Evolutionary conservation across 495 filamentous ascomycete genomes (phyloP).

Genomic region (Corynascus novoguineensis): DNA sequence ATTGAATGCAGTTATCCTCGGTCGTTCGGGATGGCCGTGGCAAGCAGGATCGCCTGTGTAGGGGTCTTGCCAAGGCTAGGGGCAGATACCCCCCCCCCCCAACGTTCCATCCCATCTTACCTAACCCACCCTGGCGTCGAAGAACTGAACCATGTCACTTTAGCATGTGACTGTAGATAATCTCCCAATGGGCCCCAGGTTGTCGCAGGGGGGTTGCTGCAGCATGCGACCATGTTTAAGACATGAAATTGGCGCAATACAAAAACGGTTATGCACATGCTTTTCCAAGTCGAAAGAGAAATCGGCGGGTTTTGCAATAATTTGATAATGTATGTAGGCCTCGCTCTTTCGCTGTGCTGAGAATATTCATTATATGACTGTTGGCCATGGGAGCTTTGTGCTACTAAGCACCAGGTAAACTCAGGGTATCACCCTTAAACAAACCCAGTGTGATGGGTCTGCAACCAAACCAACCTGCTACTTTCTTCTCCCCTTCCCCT

Average conservation of each 20-base stretch:
- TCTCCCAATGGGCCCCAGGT: neutral
- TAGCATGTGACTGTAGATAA: constrained; percentile 1
- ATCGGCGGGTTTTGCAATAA: too few relatives aligned
- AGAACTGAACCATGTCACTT: neutral
- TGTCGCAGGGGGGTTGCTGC: too few relatives aligned
- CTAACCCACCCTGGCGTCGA: neutral
- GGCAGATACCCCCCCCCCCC: neutral
- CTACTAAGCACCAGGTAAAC: too few relatives aligned
- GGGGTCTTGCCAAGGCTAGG: neutral
- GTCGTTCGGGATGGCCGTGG: neutral
- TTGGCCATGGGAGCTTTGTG: too few relatives aligned
- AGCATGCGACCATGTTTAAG: neutral
- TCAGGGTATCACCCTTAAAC: too few relatives aligned
- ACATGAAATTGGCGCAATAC: too few relatives aligned
- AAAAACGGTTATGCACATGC: too few relatives aligned
- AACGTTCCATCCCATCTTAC: neutral
- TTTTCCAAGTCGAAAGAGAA: too few relatives aligned
- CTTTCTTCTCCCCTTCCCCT: constrained; percentile 44
- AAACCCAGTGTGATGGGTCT: too few relatives aligned
- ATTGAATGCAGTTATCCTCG: neutral
- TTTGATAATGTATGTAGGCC: too few relatives aligned
- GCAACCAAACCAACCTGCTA: neutral
- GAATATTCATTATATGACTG: too few relatives aligned
- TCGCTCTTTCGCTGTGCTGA: too few relatives aligned
- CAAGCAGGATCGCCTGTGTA: neutral